Conservation (phyloP, 2,329 filamentous ascomycete species). For the Penicillium occitanis region DNA sequence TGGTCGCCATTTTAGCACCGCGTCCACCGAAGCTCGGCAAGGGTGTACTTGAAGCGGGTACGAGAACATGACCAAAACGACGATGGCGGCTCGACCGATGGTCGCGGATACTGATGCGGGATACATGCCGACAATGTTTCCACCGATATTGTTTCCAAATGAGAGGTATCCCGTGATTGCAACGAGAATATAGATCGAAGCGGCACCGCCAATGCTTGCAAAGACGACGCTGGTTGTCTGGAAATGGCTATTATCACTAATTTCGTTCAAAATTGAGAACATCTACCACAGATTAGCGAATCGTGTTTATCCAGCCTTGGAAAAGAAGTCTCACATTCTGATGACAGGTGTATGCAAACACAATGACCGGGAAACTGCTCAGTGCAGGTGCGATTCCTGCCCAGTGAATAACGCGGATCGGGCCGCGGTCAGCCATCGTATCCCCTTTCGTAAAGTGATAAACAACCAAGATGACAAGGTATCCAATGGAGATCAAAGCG, state of each 20-base stretch:
- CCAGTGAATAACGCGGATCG: constrained; percentile 75
- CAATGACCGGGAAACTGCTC: constrained; percentile 87
- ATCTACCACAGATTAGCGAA: constrained; percentile 59
- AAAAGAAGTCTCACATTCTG: constrained; percentile 67
- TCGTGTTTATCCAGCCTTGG: too few relatives aligned
- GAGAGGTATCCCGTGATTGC: constrained; percentile 95
- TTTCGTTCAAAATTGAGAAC: constrained; percentile 98
- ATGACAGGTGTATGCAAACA: constrained; percentile 99
- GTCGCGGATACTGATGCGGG: constrained; percentile 77
- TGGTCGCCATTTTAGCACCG: constrained; percentile 89
- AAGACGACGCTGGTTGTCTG: constrained; percentile 76
- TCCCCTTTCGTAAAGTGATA: constrained; percentile 85
- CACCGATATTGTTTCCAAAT: constrained; percentile 83
- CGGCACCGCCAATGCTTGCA: constrained; percentile 85
- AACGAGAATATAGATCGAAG: constrained; percentile 81
- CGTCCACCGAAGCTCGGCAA: constrained; percentile 90
- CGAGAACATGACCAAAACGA: constrained; percentile 92
- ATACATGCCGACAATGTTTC: constrained; percentile 94
- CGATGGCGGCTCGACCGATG: constrained; percentile 91
- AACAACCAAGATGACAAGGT: constrained; percentile 87
- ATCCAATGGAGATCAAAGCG: constrained; percentile 88
- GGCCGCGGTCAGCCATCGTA: constrained; percentile 68
- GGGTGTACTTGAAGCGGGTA: constrained; percentile 95
- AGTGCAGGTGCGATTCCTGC: constrained; percentile 74
- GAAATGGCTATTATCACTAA: constrained; percentile 76